Percentiles rank a stretch among this genome's conserved stretches.
Conservation (phyloP, 495 filamentous ascomycete genomes). For the Aspergillus avenaceus region DNA sequence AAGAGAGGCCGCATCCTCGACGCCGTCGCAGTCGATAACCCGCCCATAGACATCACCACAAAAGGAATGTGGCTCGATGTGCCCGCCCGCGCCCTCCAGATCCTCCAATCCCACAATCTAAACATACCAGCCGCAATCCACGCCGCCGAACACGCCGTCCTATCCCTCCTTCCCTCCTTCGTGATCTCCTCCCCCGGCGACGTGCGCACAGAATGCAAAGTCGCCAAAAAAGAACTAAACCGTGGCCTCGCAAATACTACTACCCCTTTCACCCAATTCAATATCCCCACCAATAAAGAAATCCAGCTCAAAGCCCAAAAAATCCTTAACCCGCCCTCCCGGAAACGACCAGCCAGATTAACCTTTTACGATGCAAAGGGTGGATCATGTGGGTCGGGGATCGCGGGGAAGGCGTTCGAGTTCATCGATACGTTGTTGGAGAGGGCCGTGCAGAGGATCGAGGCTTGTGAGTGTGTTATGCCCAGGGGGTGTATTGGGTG, state of each 20-base stretch:
- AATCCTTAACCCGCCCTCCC: conserved; percentile 40
- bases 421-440: conserved; percentile 75
- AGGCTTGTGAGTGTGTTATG: conserved; percentile 59
- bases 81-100: conserved; percentile 70
- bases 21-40: conserved; percentile 88
- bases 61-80: conserved; percentile 98
- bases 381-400: conserved; percentile 75
- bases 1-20: conserved; percentile 79
- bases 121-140: conserved; percentile 91
- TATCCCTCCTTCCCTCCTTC: conserved; percentile 83
- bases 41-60: conserved; percentile 74
- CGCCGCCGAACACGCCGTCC: conserved; percentile 86
- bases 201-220: conserved; percentile 94
- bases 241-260: no score
- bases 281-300: no score
- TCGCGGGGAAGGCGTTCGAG: conserved; percentile 88
- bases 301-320: conserved; percentile 16
- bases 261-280: no score
- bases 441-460: conserved; percentile 75
- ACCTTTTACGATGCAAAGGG: conserved; percentile 96
- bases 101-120: conserved; percentile 64
- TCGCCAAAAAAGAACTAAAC: conserved; percentile 62
- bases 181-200: conserved; percentile 84
- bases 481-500: conserved; percentile 81
- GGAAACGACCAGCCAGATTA: conserved; percentile 84